Conservation (phyloP, 1,139 yeast genomes). For the Yamadazyma aaseri region DNA sequence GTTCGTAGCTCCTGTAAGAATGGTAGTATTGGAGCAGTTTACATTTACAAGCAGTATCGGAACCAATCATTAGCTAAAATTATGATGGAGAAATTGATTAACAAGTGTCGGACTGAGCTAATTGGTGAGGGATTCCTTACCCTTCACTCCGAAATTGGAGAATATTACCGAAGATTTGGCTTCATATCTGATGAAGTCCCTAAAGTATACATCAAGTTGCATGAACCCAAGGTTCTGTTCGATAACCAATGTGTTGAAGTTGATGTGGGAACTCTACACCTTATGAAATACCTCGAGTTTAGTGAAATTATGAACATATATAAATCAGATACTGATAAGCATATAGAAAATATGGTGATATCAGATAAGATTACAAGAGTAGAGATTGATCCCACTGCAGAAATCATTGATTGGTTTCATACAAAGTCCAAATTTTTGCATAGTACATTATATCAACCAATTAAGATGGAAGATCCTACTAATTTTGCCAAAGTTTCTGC, state of each 20-base stretch:
- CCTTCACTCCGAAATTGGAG: conserved; percentile 73
- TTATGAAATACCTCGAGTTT: conserved; percentile 33
- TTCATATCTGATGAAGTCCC: conserved; percentile 53
- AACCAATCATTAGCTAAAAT: conserved; percentile 63
- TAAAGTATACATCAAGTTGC: conserved; percentile 4
- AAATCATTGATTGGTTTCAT: conserved; percentile 45
- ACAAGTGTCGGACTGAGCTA: conserved; percentile 20
- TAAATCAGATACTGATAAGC: conserved; percentile 19
- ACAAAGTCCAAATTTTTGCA: conserved; percentile 39
- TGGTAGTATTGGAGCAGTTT: conserved; percentile 66
- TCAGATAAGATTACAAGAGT: conserved; percentile 31
- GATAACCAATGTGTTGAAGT: conserved; percentile 26
- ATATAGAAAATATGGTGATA: conserved; percentile 18
- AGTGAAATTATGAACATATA: conserved; percentile 24
- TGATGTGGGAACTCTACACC: conserved; percentile 23
- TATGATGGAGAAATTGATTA: conserved; percentile 53
- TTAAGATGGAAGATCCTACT: not conserved
- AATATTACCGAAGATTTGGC: conserved; percentile 59
- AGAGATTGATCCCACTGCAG: conserved; percentile 28
- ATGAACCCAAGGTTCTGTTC: not conserved
- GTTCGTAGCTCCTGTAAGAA: conserved; percentile 29
- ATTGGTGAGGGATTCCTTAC: conserved; percentile 45
- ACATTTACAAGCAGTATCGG: conserved; percentile 54
- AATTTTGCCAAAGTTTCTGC: conserved; percentile 21
- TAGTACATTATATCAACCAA: conserved; percentile 22